These are phyloP conservation scores for Dipodascus albidus DNA, from an alignment of 805 yeast species.

Conservation along the genomic window DNA sequence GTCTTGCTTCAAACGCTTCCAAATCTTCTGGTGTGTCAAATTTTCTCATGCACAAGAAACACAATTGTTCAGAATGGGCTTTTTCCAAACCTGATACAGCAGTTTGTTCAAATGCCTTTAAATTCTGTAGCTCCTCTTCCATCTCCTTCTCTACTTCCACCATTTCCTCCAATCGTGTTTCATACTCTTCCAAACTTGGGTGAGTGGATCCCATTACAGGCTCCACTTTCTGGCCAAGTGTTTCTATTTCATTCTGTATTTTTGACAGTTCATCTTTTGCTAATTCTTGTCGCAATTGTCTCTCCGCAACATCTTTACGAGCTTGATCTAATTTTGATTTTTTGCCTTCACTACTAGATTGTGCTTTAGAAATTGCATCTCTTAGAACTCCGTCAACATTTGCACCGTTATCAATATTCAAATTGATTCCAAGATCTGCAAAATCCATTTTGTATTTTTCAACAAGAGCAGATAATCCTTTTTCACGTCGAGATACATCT, in stretches of 20 bases:
- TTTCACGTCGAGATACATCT: slow-evolving; percentile 24
- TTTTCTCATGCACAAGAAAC: background rate
- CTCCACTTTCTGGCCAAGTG: slow-evolving; percentile 6
- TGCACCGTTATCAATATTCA: slow-evolving; percentile 13
- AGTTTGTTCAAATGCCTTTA: slow-evolving; percentile 7
- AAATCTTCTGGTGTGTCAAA: background rate
- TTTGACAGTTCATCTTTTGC: slow-evolving; percentile 10
- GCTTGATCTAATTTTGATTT: background rate
- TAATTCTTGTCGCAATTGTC: slow-evolving; percentile 12
- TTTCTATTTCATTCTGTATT: slow-evolving; percentile 4
- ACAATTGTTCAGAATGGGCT: background rate
- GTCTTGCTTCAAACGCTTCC: background rate
- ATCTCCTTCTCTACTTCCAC: slow-evolving; percentile 11
- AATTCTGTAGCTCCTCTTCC: slow-evolving; percentile 12
- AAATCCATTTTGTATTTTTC: slow-evolving; percentile 16
- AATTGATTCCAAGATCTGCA: slow-evolving; percentile 14
- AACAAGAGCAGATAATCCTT: slow-evolving; percentile 23
- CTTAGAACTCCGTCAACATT: slow-evolving; percentile 12
- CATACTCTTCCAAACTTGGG: background rate
- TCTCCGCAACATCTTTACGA: slow-evolving; percentile 13
- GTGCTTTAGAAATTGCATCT: slow-evolving; percentile 15
- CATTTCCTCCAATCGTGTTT: slow-evolving; percentile 7
- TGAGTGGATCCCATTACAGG: background rate
- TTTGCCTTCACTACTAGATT: slow-evolving; percentile 1
- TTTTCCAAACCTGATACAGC: background rate